These are phyloP conservation scores for Leccinum fibrillosum DNA, from an alignment of 768 basidiomycete genomes.

Conservation along the genomic window DNA sequence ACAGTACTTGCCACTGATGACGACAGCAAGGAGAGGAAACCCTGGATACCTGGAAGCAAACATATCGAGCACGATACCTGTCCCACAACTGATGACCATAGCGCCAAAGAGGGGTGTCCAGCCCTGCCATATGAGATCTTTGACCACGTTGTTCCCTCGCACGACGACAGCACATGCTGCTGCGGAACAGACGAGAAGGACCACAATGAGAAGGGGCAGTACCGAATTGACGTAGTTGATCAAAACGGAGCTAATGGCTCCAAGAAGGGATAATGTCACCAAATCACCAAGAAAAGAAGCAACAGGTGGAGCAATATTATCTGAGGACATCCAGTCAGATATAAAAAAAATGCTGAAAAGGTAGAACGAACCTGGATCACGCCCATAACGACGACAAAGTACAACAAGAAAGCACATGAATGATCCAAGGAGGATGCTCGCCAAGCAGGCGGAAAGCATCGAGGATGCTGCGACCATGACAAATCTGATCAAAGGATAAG, in stretches of 20 bases:
- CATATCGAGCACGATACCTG: slow-evolving; percentile 87
- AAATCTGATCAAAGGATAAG: slow-evolving; percentile 46
- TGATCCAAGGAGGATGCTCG: slow-evolving; percentile 77
- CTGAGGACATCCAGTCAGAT: slow-evolving; percentile 35
- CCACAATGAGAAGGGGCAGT: slow-evolving; percentile 54
- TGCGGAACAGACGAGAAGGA: slow-evolving; percentile 46
- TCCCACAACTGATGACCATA: slow-evolving; percentile 82
- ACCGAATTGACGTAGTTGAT: slow-evolving; percentile 63
- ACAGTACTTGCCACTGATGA: slow-evolving; percentile 68
- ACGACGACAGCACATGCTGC: slow-evolving; percentile 54
- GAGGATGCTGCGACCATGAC: slow-evolving; percentile 72
- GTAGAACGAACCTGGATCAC: slow-evolving; percentile 71
- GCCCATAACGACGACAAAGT: slow-evolving; percentile 65
- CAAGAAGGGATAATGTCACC: slow-evolving; percentile 82
- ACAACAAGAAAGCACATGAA: slow-evolving; percentile 91
- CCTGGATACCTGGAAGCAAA: slow-evolving; percentile 87
- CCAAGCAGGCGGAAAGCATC: slow-evolving; percentile 79
- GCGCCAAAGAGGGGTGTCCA: slow-evolving; percentile 92
- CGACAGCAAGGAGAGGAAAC: slow-evolving; percentile 82
- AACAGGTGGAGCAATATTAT: slow-evolving; percentile 94
- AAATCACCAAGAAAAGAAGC: slow-evolving; percentile 93
- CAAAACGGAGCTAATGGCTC: slow-evolving; percentile 68
- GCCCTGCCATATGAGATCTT: slow-evolving; percentile 73
- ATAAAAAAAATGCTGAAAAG: neutral
- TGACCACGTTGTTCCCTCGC: slow-evolving; percentile 63